Conservation (phyloP, 441 rosid genomes). For the Bocquillonia castaneifolia region DNA sequence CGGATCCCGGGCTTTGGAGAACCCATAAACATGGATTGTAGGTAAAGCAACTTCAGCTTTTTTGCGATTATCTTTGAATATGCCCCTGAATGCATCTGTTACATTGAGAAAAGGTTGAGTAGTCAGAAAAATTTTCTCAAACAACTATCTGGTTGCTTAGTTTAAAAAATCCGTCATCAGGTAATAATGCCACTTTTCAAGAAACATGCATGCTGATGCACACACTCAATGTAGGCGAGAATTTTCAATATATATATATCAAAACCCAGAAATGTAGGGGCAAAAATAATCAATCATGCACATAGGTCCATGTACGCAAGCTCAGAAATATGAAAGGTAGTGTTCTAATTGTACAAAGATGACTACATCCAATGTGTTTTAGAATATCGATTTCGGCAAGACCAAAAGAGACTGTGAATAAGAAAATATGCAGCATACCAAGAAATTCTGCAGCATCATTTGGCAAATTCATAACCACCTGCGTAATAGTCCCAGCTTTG, state of each 20-base stretch:
- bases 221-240: too few relatives aligned
- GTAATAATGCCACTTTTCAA: too few relatives aligned
- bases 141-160: too few relatives aligned
- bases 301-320: not conserved
- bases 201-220: too few relatives aligned
- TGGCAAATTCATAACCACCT: slow-evolving; percentile 86
- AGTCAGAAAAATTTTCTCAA: too few relatives aligned
- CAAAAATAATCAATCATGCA: too few relatives aligned
- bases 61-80: slow-evolving; percentile 41
- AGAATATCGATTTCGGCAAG: not conserved
- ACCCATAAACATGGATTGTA: slow-evolving; percentile 78
- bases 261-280: too few relatives aligned
- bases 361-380: slow-evolving; percentile 1
- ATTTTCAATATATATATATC: too few relatives aligned
- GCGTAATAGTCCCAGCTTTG: slow-evolving; percentile 61
- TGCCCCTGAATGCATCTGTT: slow-evolving; percentile 74
- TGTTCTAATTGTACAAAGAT: not conserved
- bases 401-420: not conserved
- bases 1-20: slow-evolving; percentile 83
- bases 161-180: too few relatives aligned
- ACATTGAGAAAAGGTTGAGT: too few relatives aligned
- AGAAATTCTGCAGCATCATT: slow-evolving; percentile 75
- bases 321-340: not conserved
- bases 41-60: slow-evolving; percentile 43
- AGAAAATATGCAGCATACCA: slow-evolving; percentile 37